These are phyloP conservation scores for Phylloporus sp. DNA, from an alignment of 768 basidiomycete species.

Conservation along the genomic window DNA sequence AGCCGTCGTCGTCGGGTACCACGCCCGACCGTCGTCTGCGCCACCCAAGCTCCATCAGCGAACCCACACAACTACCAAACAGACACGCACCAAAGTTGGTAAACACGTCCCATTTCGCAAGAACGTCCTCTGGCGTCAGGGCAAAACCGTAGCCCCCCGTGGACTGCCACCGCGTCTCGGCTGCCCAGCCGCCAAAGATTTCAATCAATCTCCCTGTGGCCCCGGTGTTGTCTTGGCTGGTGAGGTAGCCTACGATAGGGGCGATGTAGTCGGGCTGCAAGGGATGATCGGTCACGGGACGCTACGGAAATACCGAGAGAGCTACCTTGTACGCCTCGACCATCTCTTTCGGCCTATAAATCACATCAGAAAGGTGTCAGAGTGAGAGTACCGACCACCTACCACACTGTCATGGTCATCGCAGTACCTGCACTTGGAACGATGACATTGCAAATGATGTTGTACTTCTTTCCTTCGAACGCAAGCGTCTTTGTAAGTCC, in stretches of 20 bases:
- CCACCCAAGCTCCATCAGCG: not conserved
- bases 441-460: slow-evolving; percentile 84
- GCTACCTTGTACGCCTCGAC: slow-evolving; percentile 82
- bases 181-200: slow-evolving; percentile 86
- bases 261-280: slow-evolving; percentile 83
- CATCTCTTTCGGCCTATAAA: slow-evolving; percentile 69
- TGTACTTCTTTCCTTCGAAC: slow-evolving; percentile 87
- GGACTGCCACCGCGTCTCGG: slow-evolving; percentile 90
- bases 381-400: slow-evolving; percentile 18
- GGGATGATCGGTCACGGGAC: not conserved
- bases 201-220: slow-evolving; percentile 79
- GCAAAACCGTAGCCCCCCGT: slow-evolving; percentile 82
- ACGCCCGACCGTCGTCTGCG: slow-evolving; percentile 74
- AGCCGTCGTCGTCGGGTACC: slow-evolving; percentile 66
- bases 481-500: slow-evolving; percentile 87
- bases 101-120: slow-evolving; percentile 75
- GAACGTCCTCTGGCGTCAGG: slow-evolving; percentile 75
- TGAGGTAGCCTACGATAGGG: slow-evolving; percentile 87
- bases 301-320: not conserved
- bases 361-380: not conserved
- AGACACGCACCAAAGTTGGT: slow-evolving; percentile 70
- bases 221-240: slow-evolving; percentile 71
- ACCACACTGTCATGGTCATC: slow-evolving; percentile 84
- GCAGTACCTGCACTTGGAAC: slow-evolving; percentile 87
- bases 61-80: not conserved